phyloP scores from a whole-genome alignment of 1,139 yeast species.

The Candida tropicalis region DNA sequence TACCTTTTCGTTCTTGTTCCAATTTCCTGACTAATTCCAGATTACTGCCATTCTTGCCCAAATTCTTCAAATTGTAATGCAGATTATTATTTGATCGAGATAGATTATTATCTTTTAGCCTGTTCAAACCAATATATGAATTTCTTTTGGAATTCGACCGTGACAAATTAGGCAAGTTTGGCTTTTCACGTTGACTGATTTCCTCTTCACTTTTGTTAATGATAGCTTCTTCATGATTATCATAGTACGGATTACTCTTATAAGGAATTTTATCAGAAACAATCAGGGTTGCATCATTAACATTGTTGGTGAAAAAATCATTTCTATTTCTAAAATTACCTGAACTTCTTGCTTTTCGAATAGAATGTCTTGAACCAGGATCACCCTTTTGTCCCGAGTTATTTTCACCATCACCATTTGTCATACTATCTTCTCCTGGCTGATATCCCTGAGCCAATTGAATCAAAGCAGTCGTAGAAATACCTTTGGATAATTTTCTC shows the following conservation, averaged over 20 bases:
- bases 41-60: constrained; percentile 3
- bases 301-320: constrained; percentile 18
- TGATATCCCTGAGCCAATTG: constrained; percentile 20
- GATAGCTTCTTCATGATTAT: constrained; percentile 5
- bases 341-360: constrained; percentile 41
- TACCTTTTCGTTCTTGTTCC: constrained; percentile 9
- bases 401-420: constrained; percentile 17
- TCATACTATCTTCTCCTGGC: constrained; percentile 16
- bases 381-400: background rate
- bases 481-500: constrained; percentile 22
- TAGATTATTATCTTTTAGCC: constrained; percentile 36
- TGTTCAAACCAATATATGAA: constrained; percentile 43
- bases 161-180: constrained; percentile 41
- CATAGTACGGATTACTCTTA: constrained; percentile 30
- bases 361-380: constrained; percentile 10
- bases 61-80: constrained; percentile 8
- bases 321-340: constrained; percentile 27
- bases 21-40: constrained; percentile 11
- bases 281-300: background rate
- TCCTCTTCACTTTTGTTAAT: constrained; percentile 1
- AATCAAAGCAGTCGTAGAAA: constrained; percentile 33
- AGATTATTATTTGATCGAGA: constrained; percentile 20
- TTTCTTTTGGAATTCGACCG: constrained; percentile 31
- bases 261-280: constrained; percentile 27
- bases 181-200: constrained; percentile 21